Percentiles rank a stretch among this genome's conserved stretches.
Conservation (phyloP, 108 stramenopile species). For the Pseudonitzschia multiseries region DNA sequence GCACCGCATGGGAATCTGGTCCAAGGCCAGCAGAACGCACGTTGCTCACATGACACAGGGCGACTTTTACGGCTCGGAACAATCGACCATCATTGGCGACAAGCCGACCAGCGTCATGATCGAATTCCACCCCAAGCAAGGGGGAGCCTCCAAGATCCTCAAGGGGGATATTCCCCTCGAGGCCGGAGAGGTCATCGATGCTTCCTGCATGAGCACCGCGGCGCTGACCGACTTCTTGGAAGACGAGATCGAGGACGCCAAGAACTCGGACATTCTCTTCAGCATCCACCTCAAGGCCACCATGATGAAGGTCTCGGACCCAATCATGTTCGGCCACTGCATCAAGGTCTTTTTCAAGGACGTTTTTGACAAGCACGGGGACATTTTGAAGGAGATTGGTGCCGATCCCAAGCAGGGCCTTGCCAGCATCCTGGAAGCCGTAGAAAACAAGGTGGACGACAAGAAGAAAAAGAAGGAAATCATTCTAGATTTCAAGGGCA, state of each 20-base stretch:
- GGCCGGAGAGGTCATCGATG: slow-evolving; percentile 88
- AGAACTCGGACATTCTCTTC: slow-evolving; percentile 73
- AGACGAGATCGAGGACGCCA: slow-evolving; percentile 84
- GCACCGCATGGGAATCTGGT: slow-evolving; percentile 92
- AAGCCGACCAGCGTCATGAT: slow-evolving; percentile 72
- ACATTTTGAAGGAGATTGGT: slow-evolving; percentile 71
- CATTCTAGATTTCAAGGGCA: slow-evolving; percentile 75
- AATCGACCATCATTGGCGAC: slow-evolving; percentile 60
- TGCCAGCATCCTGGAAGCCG: slow-evolving; percentile 65
- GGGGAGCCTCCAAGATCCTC: slow-evolving; percentile 47
- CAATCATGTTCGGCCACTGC: slow-evolving; percentile 92
- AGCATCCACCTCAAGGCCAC: slow-evolving; percentile 93
- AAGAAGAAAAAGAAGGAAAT: slow-evolving; percentile 61
- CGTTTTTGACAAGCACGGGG: slow-evolving; percentile 88
- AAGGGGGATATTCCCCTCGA: slow-evolving; percentile 68
- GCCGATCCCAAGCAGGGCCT: slow-evolving; percentile 91
- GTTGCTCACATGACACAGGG: slow-evolving; percentile 90
- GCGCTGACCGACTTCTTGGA: slow-evolving; percentile 71
- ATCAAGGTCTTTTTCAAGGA: slow-evolving; percentile 87
- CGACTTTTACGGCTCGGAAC: slow-evolving; percentile 87
- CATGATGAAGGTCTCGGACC: slow-evolving; percentile 96
- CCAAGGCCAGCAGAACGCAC: slow-evolving; percentile 78
- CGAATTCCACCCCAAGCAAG: slow-evolving; percentile 53
- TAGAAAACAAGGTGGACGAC: slow-evolving; percentile 56
- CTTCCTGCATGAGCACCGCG: slow-evolving; percentile 62